Percentiles rank a stretch among this genome's conserved stretches.
These are phyloP conservation scores for Thalassiosira ordinaria DNA, from an alignment of 352 stramenopile species.

Conservation along the genomic window DNA sequence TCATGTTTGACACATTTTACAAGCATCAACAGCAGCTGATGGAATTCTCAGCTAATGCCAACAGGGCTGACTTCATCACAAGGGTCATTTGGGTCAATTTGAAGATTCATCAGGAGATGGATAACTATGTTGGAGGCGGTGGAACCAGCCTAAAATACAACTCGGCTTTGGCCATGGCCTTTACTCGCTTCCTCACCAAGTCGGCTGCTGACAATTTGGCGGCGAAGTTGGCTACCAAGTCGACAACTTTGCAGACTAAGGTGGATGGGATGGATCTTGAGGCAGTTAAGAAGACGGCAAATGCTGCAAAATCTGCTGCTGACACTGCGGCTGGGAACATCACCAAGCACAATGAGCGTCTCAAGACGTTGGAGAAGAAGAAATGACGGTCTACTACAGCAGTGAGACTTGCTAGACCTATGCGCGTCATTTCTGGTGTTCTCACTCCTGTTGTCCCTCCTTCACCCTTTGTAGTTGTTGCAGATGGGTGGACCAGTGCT, in stretches of 20 bases:
- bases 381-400: too few species aligned
- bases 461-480: constrained; percentile 10
- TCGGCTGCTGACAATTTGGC: background rate
- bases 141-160: constrained; percentile 16
- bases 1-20: background rate
- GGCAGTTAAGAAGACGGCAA: too few species aligned
- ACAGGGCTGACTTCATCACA: constrained; percentile 2
- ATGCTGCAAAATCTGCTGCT: too few species aligned
- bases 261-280: too few species aligned
- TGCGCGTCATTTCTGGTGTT: background rate
- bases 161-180: background rate
- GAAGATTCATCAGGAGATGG: constrained; percentile 3
- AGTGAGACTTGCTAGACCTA: too few species aligned
- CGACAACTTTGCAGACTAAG: too few species aligned
- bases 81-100: constrained; percentile 2
- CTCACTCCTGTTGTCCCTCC: background rate
- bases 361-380: too few species aligned
- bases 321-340: too few species aligned
- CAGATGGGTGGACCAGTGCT: constrained; percentile 31
- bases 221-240: too few species aligned
- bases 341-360: too few species aligned
- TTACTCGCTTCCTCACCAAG: constrained; percentile 9
- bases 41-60: background rate
- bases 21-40: background rate
- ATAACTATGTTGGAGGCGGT: background rate